phyloP scores from a whole-genome alignment of 768 basidiomycete genomes.

The Agrocybe pediades region DNA sequence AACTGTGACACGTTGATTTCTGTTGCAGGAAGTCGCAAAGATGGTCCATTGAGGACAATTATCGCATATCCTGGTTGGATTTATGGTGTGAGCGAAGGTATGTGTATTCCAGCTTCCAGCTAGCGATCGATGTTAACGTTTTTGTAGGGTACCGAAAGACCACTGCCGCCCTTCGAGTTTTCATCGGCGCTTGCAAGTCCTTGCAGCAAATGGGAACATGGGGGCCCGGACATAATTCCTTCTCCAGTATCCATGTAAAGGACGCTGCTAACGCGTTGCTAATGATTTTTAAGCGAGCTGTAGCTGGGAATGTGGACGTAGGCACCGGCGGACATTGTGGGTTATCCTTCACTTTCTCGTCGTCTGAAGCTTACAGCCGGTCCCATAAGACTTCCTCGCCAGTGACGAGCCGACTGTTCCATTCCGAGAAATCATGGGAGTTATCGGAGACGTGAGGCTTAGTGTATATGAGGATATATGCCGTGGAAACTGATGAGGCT shows the following conservation, averaged over 20 bases:
- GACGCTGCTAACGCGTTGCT: slow-evolving; percentile 37
- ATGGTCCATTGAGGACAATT: slow-evolving; percentile 44
- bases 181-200: slow-evolving; percentile 30
- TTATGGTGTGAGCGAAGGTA: slow-evolving; percentile 44
- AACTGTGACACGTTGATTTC: slow-evolving; percentile 31
- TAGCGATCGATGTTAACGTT: neutral
- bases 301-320: slow-evolving; percentile 42
- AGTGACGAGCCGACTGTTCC: slow-evolving; percentile 27
- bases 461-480: slow-evolving; percentile 3
- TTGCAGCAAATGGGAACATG: slow-evolving; percentile 41
- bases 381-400: slow-evolving; percentile 32
- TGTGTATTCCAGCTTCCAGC: neutral
- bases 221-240: slow-evolving; percentile 39
- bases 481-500: neutral
- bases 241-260: slow-evolving; percentile 41
- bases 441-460: slow-evolving; percentile 40
- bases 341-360: slow-evolving; percentile 14
- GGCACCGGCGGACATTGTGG: slow-evolving; percentile 43
- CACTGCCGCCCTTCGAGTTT: slow-evolving; percentile 37
- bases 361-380: neutral
- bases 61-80: slow-evolving; percentile 44
- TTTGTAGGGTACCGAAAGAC: slow-evolving; percentile 36
- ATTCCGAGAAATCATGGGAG: slow-evolving; percentile 29
- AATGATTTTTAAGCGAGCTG: slow-evolving; percentile 37
- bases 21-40: slow-evolving; percentile 39